These are phyloP conservation scores for Citrullus mucosospermus DNA, from an alignment of 306 rosid genomes.

Conservation along the genomic window DNA sequence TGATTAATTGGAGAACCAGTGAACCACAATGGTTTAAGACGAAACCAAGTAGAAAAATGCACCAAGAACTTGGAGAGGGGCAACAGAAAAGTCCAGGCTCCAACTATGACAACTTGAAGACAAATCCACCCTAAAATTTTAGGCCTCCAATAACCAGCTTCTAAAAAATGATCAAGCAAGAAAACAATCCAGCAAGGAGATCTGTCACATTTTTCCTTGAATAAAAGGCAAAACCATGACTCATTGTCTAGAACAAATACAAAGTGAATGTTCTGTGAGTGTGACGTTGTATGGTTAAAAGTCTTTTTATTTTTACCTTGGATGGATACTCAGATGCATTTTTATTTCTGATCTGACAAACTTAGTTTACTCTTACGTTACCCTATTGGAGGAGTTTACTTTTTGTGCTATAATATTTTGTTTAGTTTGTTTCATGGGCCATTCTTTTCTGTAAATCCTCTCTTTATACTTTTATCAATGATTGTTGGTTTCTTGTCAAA, in stretches of 20 bases:
- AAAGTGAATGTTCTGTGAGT: not conserved
- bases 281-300: not conserved
- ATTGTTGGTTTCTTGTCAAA: not conserved
- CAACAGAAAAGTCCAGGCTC: too few relatives aligned
- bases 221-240: too few relatives aligned
- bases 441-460: not conserved
- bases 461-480: not conserved
- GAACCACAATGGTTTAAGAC: too few relatives aligned
- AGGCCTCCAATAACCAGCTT: too few relatives aligned
- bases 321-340: not conserved
- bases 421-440: not conserved
- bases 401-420: not conserved
- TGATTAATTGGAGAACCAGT: too few relatives aligned
- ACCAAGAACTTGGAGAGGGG: too few relatives aligned
- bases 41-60: too few relatives aligned
- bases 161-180: too few relatives aligned
- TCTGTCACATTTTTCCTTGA: too few relatives aligned
- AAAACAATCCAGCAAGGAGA: too few relatives aligned
- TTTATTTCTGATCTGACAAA: not conserved
- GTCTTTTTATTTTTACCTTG: not conserved
- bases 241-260: not conserved
- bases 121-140: too few relatives aligned
- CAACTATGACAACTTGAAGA: too few relatives aligned
- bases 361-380: not conserved
- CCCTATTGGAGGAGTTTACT: not conserved